These are phyloP conservation scores for Musa schizocarpa DNA, from an alignment of 176 grass and related monocot genomes.

Conservation along the genomic window DNA sequence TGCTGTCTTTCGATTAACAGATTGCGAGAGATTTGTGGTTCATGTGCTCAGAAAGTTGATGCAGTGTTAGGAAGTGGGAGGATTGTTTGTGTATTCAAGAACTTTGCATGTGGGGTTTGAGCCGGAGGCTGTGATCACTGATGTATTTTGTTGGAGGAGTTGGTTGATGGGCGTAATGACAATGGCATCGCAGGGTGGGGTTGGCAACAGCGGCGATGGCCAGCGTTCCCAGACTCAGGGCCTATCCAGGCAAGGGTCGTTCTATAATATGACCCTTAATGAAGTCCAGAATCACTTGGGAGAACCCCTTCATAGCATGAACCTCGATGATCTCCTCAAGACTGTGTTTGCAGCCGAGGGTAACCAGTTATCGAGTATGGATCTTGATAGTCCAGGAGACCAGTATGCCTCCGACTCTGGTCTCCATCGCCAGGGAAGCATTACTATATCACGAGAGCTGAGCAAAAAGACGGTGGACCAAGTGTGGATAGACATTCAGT, in stretches of 20 bases:
- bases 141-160: conserved; percentile 1
- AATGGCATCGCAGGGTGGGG: conserved; percentile 42
- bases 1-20: too few relatives aligned
- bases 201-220: neutral
- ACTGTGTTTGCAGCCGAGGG: conserved; percentile 40
- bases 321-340: conserved; percentile 82
- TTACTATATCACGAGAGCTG: conserved; percentile 60
- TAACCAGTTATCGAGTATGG: conserved; percentile 3
- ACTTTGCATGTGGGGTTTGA: neutral
- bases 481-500: conserved; percentile 76
- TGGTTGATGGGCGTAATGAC: conserved; percentile 58
- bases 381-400: neutral
- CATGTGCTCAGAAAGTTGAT: neutral
- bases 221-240: conserved; percentile 39
- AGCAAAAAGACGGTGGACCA: conserved; percentile 89
- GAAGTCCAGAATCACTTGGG: conserved; percentile 78
- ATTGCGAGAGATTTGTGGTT: too few relatives aligned
- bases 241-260: conserved; percentile 61
- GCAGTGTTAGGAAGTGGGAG: neutral
- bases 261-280: conserved; percentile 83
- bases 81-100: neutral
- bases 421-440: conserved; percentile 55
- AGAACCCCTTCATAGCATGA: conserved; percentile 78
- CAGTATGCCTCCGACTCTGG: conserved; percentile 16
- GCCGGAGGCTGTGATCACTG: neutral